Base-by-base conservation (phyloP, 2,329 filamentous ascomycete species). In the Alternaria hordeiaustralica region DNA sequence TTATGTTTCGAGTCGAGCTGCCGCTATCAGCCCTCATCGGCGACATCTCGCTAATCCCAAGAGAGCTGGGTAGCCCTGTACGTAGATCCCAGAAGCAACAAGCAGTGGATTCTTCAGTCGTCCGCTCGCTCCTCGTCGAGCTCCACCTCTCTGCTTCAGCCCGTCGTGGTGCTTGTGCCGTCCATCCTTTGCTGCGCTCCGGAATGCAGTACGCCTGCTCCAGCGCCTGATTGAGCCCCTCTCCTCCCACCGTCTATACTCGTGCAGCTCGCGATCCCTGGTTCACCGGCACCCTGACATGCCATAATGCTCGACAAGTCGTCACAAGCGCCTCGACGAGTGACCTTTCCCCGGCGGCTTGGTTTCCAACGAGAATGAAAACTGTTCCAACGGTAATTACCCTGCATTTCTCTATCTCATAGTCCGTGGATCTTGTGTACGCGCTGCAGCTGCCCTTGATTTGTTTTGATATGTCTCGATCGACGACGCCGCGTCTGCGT, bases 371-470 rank as follows among this genome's bases (percentile, higher is more conserved):
- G 78, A 82, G 79, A 76, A 82, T 82, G 81, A 82, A 82, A 81
- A 82, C 80, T 64, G 78, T 82, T 77, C 79, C 81, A 73, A 82
- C 80, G 80, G 81, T 82, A 80, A 75, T 45, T 71, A 69, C 65
- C 60, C 65, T 65, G 61, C 66, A 59, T 71, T 69, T 68, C 64
- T 64, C 64, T 63, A 45, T 54, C 62, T 61, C 61, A 45, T 60
- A 60, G 61, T 55, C 64, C 44, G 55, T 58, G 49, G 54, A 43
- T 58, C 53, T 57, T 63, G 44, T 64, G 26, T 49, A 45, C 33
- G 33, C 58, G 20, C 61, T 49, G 53, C 55, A 53, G 63, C 67
- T 54, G 67, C 70, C 70, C 72, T 74, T 77, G 74, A 71, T 65
- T 72, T 75, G 71, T 71, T 73, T 71, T 73, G 71, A 73, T 60